Evolutionary conservation across 2,329 filamentous ascomycete genomes (phyloP), one percentile per base, ranked within the genome.

Genomic region (Xylaria sp.): DNA sequence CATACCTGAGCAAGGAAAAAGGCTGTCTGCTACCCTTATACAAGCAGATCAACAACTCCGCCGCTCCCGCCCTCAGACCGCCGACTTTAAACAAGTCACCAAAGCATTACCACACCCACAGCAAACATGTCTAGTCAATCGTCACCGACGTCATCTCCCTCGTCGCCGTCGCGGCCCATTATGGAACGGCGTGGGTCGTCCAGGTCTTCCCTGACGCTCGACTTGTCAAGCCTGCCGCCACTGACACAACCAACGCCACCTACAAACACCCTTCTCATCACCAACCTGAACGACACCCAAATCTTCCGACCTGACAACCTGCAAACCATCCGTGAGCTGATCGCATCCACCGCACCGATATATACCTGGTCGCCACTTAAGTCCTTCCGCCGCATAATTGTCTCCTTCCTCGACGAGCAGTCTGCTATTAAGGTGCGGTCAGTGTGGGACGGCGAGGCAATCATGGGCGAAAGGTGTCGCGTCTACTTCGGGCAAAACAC

Each of bases 211-310:
- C 82, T 91, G 52, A 87, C 85, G 19, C 81, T 94, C 66, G 90
- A 93, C 69, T 82, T 93, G 42, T 88, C 88, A 58, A 82, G 79
- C 67, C 75, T 93, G 39, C 89, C 90, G 45, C 82, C 88, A 34
- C 78, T 90, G 50, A 78, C 79, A 39, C 82, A 85, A 68, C 89
- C 90, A n/a, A 86, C 89, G 21, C 84, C 87, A 50, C 88, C 89
- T 5, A 89, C 88, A 62, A 94, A 94, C 77, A 94, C 90, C 0
- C 85, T 94, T 52, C 84, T 94, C 67, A 88, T 94, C 69, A 94
- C 90, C 66, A 91, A 91, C 75, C 84, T 94, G 56, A 77, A 86
- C 67, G 84, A 90, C 61, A 75, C 80, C 54, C 85, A 88, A 66
- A 86, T 91, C 75, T 94, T 93, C 79, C 79, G 83, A 54, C 79